These are phyloP conservation scores for Ogataea polymorpha DNA, from an alignment of 805 yeast species.

Conservation along the genomic window DNA sequence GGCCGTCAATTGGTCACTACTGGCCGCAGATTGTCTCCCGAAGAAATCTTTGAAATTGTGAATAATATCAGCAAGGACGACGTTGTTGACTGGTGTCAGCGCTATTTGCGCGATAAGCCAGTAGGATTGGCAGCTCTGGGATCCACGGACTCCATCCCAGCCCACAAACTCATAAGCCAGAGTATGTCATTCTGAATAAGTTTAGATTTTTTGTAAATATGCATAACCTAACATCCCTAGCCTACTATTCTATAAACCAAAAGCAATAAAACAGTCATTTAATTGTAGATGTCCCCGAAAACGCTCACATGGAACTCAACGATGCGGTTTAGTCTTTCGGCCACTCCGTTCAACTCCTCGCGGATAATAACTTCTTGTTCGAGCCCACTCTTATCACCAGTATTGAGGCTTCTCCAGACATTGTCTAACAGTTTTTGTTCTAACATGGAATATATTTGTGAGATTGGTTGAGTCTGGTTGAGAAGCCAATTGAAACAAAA, in stretches of 20 bases:
- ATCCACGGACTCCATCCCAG: slow-evolving; percentile 67
- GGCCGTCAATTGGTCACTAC: slow-evolving; percentile 97
- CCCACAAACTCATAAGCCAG: slow-evolving; percentile 52
- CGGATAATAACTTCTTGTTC: slow-evolving; percentile 30
- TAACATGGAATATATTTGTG: slow-evolving; percentile 72
- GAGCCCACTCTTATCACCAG: slow-evolving; percentile 9
- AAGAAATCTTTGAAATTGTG: slow-evolving; percentile 70
- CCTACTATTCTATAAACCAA: slow-evolving; percentile 8
- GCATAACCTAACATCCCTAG: slow-evolving; percentile 9
- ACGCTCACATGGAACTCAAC: slow-evolving; percentile 82
- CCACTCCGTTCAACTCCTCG: slow-evolving; percentile 57
- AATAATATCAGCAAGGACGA: slow-evolving; percentile 76
- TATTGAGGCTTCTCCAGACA: slow-evolving; percentile 30
- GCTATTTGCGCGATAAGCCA: slow-evolving; percentile 72
- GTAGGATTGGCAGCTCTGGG: slow-evolving; percentile 92
- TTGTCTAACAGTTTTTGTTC: slow-evolving; percentile 60
- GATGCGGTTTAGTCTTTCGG: slow-evolving; percentile 60
- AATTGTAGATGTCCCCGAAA: slow-evolving; percentile 63
- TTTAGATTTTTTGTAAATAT: slow-evolving; percentile 4
- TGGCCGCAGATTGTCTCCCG: slow-evolving; percentile 72
- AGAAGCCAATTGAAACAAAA: slow-evolving; percentile 77
- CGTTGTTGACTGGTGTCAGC: slow-evolving; percentile 84
- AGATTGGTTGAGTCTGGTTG: slow-evolving; percentile 81
- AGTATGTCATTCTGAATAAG: slow-evolving; percentile 25
- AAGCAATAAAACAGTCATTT: slow-evolving; percentile 6